Percentiles rank a stretch among this genome's conserved stretches.
Conservation (phyloP, 106 monocot species). For the Acanthochlamys bracteata region DNA sequence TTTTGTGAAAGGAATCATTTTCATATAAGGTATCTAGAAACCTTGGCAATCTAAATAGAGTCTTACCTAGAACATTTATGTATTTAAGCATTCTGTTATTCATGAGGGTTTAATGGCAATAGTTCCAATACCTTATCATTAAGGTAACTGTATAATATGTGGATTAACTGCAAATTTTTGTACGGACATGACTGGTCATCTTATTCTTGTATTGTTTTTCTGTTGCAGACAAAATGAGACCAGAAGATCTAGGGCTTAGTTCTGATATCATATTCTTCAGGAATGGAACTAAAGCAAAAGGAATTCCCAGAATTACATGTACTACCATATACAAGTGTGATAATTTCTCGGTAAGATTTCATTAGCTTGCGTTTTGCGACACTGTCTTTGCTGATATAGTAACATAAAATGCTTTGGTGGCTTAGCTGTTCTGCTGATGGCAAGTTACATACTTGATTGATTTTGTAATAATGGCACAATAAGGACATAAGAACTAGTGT, state of each 20-base stretch:
- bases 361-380: background rate
- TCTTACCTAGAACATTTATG: no score
- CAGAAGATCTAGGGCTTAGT: conserved; percentile 73
- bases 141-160: background rate
- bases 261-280: conserved; percentile 60
- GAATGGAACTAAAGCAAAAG: conserved; percentile 14
- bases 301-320: conserved; percentile 42
- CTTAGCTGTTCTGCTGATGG: background rate
- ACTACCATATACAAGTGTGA: conserved; percentile 56
- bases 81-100: no score
- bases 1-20: no score
- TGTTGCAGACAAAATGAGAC: conserved; percentile 59
- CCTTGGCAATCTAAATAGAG: no score
- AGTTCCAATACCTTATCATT: background rate
- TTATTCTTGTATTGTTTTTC: background rate
- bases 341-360: conserved; percentile 64
- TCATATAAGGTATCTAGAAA: no score
- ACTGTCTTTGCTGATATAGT: no score
- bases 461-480: no score
- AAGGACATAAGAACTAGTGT: no score
- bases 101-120: no score
- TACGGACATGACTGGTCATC: background rate
- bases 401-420: background rate
- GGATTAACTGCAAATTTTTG: background rate
- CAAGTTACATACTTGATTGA: no score